phyloP scores from a whole-genome alignment of 176 grass and related monocot species.

The Bothriochloa decipiens region DNA sequence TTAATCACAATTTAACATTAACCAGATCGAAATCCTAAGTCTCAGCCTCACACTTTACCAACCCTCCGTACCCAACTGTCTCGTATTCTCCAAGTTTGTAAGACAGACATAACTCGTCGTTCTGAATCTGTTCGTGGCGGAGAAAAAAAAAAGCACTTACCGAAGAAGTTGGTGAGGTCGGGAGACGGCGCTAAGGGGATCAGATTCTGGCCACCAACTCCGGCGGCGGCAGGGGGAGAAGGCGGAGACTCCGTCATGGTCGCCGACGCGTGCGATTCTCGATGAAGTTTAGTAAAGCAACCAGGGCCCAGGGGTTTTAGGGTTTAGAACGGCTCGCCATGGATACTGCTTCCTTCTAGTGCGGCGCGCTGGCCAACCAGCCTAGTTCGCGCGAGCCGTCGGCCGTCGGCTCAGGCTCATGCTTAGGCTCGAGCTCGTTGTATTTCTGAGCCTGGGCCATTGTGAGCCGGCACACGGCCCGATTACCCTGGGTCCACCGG shows the following conservation, averaged over 20 bases:
- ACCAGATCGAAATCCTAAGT: constrained; percentile 3
- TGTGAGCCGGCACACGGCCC: no score
- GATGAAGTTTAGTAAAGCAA: neutral
- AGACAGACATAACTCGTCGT: neutral
- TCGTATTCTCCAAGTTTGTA: neutral
- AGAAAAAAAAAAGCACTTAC: constrained; percentile 14
- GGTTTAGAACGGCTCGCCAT: constrained; percentile 43
- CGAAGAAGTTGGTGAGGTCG: constrained; percentile 44
- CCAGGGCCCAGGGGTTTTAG: neutral
- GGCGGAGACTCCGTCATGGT: constrained; percentile 50
- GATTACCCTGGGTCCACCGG: neutral
- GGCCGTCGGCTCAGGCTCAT: neutral
- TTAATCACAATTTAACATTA: neutral
- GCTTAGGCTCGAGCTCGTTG: no score
- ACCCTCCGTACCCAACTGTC: neutral
- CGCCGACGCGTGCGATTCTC: constrained; percentile 18
- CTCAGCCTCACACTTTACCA: neutral
- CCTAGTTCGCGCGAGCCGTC: neutral
- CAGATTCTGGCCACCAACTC: neutral
- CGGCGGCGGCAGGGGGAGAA: neutral
- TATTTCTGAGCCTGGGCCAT: no score
- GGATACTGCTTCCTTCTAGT: neutral
- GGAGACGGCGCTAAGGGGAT: constrained; percentile 16
- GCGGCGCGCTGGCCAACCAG: no score
- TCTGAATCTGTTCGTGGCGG: neutral